Evolutionary conservation across 768 basidiomycete species (phyloP).

Genomic region (Mrakia frigida): DNA sequence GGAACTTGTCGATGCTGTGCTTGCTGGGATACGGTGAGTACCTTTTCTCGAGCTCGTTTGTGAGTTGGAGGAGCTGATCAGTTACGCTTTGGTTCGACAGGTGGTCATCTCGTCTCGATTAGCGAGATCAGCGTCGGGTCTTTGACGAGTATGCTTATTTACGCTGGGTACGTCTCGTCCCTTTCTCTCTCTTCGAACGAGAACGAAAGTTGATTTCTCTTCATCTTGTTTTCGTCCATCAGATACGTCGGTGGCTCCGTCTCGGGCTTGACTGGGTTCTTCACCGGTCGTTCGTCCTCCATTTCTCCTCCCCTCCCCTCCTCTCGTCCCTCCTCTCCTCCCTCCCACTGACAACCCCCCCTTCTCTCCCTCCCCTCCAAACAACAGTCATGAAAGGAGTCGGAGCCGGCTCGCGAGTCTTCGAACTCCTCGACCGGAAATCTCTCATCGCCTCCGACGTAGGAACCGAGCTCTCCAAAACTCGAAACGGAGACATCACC

Average conservation of each 20-base stretch:
- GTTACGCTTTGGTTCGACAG: constrained; percentile 46
- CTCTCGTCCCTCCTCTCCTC: not conserved
- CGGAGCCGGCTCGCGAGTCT: constrained; percentile 30
- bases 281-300: constrained; percentile 23
- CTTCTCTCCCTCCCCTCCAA: not conserved
- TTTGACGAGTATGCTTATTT: constrained; percentile 32
- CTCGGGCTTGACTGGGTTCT: constrained; percentile 28
- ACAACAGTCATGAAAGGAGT: constrained; percentile 31
- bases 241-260: constrained; percentile 32
- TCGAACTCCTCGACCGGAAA: constrained; percentile 30
- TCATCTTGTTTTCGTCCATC: not conserved
- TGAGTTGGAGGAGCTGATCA: no score
- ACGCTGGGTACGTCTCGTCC: constrained; percentile 47
- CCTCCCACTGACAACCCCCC: not conserved
- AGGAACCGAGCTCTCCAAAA: constrained; percentile 1
- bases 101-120: constrained; percentile 81
- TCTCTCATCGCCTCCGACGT: constrained; percentile 12
- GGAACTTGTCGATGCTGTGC: constrained; percentile 82
- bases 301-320: not conserved
- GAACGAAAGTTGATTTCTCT: not conserved
- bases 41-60: not conserved
- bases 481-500: constrained; percentile 26
- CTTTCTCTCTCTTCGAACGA: constrained; percentile 47
- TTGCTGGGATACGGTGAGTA: constrained; percentile 80
- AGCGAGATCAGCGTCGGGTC: constrained; percentile 70